phyloP scores from a whole-genome alignment of 2,329 filamentous ascomycete genomes.

The Colletotrichum aenigma region DNA sequence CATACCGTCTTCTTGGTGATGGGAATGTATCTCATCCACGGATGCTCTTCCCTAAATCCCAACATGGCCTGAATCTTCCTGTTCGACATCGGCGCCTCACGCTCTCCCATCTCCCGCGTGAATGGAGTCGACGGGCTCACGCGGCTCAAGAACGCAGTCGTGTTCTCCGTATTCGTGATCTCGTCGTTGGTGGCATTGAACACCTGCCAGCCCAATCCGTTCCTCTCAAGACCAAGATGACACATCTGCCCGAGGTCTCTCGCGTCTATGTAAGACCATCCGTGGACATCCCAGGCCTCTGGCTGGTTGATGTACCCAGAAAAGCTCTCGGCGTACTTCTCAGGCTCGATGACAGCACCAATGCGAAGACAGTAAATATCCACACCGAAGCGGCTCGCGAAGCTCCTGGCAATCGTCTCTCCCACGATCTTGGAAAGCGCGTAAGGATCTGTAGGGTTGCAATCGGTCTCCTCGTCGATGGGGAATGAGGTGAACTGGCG shows the following conservation, averaged over 20 bases:
- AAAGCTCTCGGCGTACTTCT: constrained; percentile 62
- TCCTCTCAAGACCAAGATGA: constrained; percentile 54
- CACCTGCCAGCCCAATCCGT: constrained; percentile 64
- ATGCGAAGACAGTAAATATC: constrained; percentile 68
- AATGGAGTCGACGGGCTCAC: constrained; percentile 53
- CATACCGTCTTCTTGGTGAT: not conserved
- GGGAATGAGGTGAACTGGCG: constrained; percentile 62
- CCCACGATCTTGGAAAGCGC: constrained; percentile 64
- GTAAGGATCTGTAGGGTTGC: constrained; percentile 66
- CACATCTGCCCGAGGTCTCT: constrained; percentile 67
- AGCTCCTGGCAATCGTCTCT: constrained; percentile 60
- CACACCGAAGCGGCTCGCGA: constrained; percentile 56
- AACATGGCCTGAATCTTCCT: constrained; percentile 62
- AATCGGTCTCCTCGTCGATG: constrained; percentile 61
- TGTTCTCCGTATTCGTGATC: constrained; percentile 59
- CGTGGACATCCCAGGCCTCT: constrained; percentile 57
- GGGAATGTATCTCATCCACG: constrained; percentile 45
- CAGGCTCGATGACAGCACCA: constrained; percentile 65
- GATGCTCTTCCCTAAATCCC: constrained; percentile 62
- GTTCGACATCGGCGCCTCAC: constrained; percentile 65
- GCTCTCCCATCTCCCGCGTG: constrained; percentile 59
- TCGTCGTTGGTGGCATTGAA: constrained; percentile 70
- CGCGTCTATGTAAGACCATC: constrained; percentile 68
- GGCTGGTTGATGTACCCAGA: constrained; percentile 54
- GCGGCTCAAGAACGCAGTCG: constrained; percentile 55